phyloP scores from a whole-genome alignment of 2,329 filamentous ascomycete genomes.

The Aspergillus aculeatus region DNA sequence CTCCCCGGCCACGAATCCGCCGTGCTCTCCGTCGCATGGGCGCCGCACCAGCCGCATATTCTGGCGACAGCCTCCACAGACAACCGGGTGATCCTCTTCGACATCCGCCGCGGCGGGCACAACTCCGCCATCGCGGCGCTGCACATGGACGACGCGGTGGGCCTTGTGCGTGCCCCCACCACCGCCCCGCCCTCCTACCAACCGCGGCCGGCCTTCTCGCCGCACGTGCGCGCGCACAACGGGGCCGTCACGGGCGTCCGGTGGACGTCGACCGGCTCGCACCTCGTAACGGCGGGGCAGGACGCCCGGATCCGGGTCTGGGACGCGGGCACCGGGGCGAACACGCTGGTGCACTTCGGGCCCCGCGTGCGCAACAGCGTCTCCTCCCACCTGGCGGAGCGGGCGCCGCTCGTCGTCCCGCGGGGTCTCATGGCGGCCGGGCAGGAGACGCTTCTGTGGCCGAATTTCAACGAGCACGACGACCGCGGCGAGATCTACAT shows the following conservation, averaged over 20 bases:
- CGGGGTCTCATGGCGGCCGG: slow-evolving; percentile 55
- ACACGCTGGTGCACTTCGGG: slow-evolving; percentile 85
- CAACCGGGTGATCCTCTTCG: slow-evolving; percentile 81
- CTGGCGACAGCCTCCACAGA: slow-evolving; percentile 83
- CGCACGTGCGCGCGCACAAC: slow-evolving; percentile 64
- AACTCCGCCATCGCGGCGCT: slow-evolving; percentile 73
- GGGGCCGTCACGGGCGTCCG: slow-evolving; percentile 80
- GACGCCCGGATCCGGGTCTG: slow-evolving; percentile 85
- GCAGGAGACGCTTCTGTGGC: slow-evolving; percentile 72
- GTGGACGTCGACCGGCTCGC: slow-evolving; percentile 77
- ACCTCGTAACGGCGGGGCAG: slow-evolving; percentile 77
- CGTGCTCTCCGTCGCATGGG: slow-evolving; percentile 74
- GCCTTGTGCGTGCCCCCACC: slow-evolving; percentile 50
- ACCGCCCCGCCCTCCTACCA: slow-evolving; percentile 29
- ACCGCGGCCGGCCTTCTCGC: slow-evolving; percentile 44
- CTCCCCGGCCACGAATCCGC: slow-evolving; percentile 67
- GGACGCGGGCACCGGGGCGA: slow-evolving; percentile 76
- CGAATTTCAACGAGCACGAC: slow-evolving; percentile 70
- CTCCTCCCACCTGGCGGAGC: slow-evolving; percentile 58
- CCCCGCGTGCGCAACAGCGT: slow-evolving; percentile 71
- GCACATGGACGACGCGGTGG: slow-evolving; percentile 79
- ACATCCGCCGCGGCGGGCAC: slow-evolving; percentile 68
- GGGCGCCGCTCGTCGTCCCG: slow-evolving; percentile 64
- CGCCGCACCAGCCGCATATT: slow-evolving; percentile 73
- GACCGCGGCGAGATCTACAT: slow-evolving; percentile 69